Conservation (phyloP, 2,329 filamentous ascomycete species). For the Golovinomyces cichoracearum region DNA sequence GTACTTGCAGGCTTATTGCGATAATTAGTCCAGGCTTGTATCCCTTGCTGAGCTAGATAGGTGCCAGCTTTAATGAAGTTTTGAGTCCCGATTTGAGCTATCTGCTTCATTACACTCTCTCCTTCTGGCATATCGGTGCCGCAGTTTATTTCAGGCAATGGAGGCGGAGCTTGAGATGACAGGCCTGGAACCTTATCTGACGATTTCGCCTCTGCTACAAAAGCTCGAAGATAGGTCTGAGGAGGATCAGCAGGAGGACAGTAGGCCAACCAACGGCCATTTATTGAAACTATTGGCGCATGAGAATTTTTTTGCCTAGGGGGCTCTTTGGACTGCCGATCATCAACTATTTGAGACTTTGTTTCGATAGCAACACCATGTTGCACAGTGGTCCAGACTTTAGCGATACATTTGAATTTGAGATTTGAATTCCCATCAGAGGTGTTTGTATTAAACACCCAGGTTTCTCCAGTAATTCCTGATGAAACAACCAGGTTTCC, state of each 20-base stretch:
- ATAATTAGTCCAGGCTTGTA: slow-evolving; percentile 57
- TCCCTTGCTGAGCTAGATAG: slow-evolving; percentile 55
- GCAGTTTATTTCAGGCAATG: slow-evolving; percentile 39
- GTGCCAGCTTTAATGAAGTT: slow-evolving; percentile 46
- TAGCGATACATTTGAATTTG: slow-evolving; percentile 39
- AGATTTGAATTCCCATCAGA: slow-evolving; percentile 16
- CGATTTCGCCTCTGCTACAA: slow-evolving; percentile 27
- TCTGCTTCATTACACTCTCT: slow-evolving; percentile 47
- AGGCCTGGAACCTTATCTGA: slow-evolving; percentile 29
- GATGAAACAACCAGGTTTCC: slow-evolving; percentile 52
- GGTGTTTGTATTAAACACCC: slow-evolving; percentile 36
- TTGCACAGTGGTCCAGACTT: slow-evolving; percentile 76
- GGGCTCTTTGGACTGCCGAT: slow-evolving; percentile 9
- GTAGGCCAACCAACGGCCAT: slow-evolving; percentile 51
- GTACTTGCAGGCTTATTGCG: slow-evolving; percentile 33
- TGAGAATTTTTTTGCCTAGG: slow-evolving; percentile 20
- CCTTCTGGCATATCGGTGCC: slow-evolving; percentile 46
- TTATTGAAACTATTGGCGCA: slow-evolving; percentile 41
- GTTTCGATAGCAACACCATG: slow-evolving; percentile 22
- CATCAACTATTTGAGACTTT: slow-evolving; percentile 4
- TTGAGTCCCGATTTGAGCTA: slow-evolving; percentile 56
- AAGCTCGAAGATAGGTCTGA: slow-evolving; percentile 41
- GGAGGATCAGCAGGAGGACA: slow-evolving; percentile 46
- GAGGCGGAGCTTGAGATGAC: slow-evolving; percentile 37
- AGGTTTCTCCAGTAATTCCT: slow-evolving; percentile 65